Base-by-base conservation (phyloP, 2,329 filamentous ascomycete species). In the Fusarium mundagurra region DNA sequence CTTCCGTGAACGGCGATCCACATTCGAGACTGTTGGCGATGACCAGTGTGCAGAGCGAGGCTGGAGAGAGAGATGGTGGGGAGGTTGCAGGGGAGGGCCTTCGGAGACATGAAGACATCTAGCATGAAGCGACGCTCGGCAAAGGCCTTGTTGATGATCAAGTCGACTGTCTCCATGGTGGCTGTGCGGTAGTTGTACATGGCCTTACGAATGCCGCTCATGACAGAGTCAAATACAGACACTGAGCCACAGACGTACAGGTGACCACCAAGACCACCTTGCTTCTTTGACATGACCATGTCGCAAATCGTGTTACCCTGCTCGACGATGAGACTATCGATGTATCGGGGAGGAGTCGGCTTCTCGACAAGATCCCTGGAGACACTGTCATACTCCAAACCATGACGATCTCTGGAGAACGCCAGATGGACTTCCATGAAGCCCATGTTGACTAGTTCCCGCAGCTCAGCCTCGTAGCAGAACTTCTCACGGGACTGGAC, bases 71-170 rank as follows among this genome's bases (percentile, higher is more conserved):
- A 83, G 24, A 89, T 88, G 0, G 85, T 86, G 0, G 86, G 85
- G 1, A 85, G 81, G 50, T 88, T 86, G 77, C 84, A 87, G 0
- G 87, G 85, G 4, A 89, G 82, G 1, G 87, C 84, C 64, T 85
- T 87, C 4, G 87, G 88, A 3, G 86, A 86, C 87, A 89, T 89
- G 77, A 89, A 89, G 45, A 89, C 86, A 66, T 89, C 87, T 0
- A 89, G 78, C 88, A 89, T 89, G 74, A 89, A 87, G 11, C 88
- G 83, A 2, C 88, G 82, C 77, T 89, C 88, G 0, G 87, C 87
- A 64, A 89, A 89, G 0, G 88, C 87, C 31, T 84, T 86, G 72
- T 86, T 85, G 58, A 89, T 78, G 57, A 89, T 84, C 38, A 84
- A 77, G 61, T 89, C 87, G 1, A 86, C 85, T 0, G 84, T 85